A percentile compares a stretch with the other conserved stretches of the same genome.
phyloP scores from a whole-genome alignment of 306 rosid species.

The Prunus mume region DNA sequence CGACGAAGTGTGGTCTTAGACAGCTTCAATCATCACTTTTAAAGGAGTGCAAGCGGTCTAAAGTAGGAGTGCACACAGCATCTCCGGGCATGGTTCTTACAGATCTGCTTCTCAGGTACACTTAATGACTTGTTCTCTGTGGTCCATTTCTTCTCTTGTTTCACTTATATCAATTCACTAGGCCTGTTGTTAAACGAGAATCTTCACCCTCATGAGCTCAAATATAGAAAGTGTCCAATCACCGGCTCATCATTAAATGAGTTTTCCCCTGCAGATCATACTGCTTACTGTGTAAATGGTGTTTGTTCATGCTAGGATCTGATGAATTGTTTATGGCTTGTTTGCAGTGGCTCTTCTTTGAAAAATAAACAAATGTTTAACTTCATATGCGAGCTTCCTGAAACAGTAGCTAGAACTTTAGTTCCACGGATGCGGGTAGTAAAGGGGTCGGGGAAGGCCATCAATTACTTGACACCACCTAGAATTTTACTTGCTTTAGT shows the following conservation, averaged over 20 bases:
- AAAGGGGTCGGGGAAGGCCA: slow-evolving; percentile 84
- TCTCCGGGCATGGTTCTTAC: slow-evolving; percentile 99
- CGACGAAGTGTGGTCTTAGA: slow-evolving; percentile 91
- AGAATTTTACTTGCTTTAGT: slow-evolving; percentile 87
- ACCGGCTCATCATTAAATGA: neutral
- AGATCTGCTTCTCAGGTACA: slow-evolving; percentile 79
- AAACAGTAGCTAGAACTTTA: slow-evolving; percentile 91
- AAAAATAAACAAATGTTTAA: slow-evolving; percentile 81
- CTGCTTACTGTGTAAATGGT: neutral
- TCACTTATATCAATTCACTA: slow-evolving; percentile 1
- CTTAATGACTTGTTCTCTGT: slow-evolving; percentile 11
- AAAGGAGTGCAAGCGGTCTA: slow-evolving; percentile 79
- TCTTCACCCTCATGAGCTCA: neutral
- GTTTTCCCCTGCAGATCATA: neutral
- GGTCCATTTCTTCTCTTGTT: neutral
- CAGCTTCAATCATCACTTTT: slow-evolving; percentile 86
- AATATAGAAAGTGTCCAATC: neutral
- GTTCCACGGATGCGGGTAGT: slow-evolving; percentile 95
- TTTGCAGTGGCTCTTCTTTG: slow-evolving; percentile 78
- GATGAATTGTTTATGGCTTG: slow-evolving; percentile 16
- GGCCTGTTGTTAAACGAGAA: neutral
- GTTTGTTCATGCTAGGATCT: neutral
- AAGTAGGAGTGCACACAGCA: slow-evolving; percentile 87
- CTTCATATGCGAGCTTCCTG: slow-evolving; percentile 92
- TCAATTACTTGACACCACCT: slow-evolving; percentile 93